Evolutionary conservation across 305 asterid genomes (phyloP), one percentile per base, ranked within the genome.

Genomic region (Fraxinus floribunda): DNA sequence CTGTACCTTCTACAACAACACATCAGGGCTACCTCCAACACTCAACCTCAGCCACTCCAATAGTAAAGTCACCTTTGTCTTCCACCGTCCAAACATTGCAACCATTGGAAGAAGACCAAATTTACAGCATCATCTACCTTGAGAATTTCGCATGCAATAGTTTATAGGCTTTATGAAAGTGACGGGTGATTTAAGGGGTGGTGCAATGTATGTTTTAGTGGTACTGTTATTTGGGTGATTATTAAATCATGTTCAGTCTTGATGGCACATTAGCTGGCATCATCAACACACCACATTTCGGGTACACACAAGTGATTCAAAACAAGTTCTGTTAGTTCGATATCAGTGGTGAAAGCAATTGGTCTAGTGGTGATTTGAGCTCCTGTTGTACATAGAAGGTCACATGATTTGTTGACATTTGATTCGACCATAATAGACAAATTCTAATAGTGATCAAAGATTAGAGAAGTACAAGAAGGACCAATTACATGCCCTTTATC

Each of bases 21-120:
- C 32, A 72, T 8, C 52, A n/a, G 38, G 30, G 26, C 4, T 18
- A 24, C 66, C 74, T 52, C 49, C 49, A 64, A 34, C 44, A 26
- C 32, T 83, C 83, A 73, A 79, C 11, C 76, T 26, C 49, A 39
- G 74, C 44, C 70, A 80, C 66, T 44, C 22, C n/a, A 77, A 24
- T 36, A 72, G 29, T 41, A 78, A 44, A 62, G 29, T 71, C 57
- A 16, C 80, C 49, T 39, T 57, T 57, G 46, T 39, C 80, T 60
- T 35, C 46, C 80, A 2, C 77, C 29, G 29, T 9, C 76, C 38
- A 68, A 39, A 79, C 4, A 44, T 41, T 36, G 9, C 73, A 71
- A 71, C 22, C 46, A 71, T 71, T 34, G 13, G 44, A 15, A 1
- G 26, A 71, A 71, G 44, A 32, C 76, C 76, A 24, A 0, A 39